phyloP scores from a whole-genome alignment of 2,329 filamentous ascomycete genomes.

The Colletotrichum aenigma region DNA sequence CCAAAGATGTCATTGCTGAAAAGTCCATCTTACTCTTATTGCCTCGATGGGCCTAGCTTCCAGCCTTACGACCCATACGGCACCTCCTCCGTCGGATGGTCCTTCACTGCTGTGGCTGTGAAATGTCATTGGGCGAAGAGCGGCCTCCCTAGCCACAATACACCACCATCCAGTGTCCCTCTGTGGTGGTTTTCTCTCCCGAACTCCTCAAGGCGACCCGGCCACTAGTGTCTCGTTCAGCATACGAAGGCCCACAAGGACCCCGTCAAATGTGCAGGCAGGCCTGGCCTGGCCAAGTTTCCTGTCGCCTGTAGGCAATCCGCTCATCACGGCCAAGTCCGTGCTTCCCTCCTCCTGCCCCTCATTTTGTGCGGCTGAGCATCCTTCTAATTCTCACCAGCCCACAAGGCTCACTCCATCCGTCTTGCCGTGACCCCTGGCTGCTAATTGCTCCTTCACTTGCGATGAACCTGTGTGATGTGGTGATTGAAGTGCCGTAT shows the following conservation, averaged over 20 bases:
- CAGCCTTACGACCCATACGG: neutral
- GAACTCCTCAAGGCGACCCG: neutral
- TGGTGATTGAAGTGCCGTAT: neutral
- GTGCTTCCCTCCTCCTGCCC: conserved; percentile 15
- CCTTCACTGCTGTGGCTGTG: neutral
- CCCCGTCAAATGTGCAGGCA: neutral
- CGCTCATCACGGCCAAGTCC: conserved; percentile 15
- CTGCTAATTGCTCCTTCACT: neutral
- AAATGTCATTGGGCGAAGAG: neutral
- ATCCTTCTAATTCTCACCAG: conserved; percentile 13
- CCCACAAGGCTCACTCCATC: conserved; percentile 18
- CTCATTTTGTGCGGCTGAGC: conserved; percentile 20
- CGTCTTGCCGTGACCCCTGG: neutral
- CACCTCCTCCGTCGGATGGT: neutral
- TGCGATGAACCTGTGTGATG: neutral
- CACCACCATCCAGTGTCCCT: neutral
- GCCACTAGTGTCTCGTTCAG: neutral
- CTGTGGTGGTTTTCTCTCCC: neutral
- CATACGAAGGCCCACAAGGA: neutral
- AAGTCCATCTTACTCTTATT: neutral
- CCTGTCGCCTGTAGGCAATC: neutral
- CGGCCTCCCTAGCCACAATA: conserved; percentile 10
- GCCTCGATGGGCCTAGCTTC: neutral
- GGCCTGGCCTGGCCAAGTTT: neutral
- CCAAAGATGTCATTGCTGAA: neutral